Percentiles rank a stretch among this genome's conserved stretches.
These are phyloP conservation scores for Tylopilus cervinicoccineus DNA, from an alignment of 768 basidiomycete genomes.

Conservation along the genomic window DNA sequence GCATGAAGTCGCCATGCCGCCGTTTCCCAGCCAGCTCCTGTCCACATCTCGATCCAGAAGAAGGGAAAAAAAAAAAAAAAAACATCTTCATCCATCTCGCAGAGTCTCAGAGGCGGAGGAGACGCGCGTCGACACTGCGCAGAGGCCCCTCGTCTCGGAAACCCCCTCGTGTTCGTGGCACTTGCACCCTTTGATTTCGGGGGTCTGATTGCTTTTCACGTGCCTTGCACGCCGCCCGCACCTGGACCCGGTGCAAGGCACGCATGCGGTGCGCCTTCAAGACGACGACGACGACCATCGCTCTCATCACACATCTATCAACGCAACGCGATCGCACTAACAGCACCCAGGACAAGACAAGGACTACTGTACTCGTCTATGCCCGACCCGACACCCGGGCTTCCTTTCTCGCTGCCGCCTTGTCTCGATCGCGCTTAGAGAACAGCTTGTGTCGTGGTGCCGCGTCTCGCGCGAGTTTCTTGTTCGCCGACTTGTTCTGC, in stretches of 20 bases:
- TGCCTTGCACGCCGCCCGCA: constrained; percentile 21
- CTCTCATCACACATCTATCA: constrained; percentile 11
- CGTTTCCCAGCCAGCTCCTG: constrained; percentile 17
- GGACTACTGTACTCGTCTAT: constrained; percentile 8
- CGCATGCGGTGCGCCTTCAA: constrained; percentile 12
- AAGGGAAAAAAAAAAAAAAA: constrained; percentile 1
- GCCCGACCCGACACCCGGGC: constrained; percentile 30
- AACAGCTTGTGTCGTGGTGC: constrained; percentile 74
- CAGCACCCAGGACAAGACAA: constrained; percentile 18
- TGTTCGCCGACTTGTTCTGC: constrained; percentile 89
- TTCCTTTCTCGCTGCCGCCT: constrained; percentile 50
- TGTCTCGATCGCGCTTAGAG: constrained; percentile 77
- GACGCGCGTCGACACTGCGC: neutral
- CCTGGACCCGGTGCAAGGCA: constrained; percentile 24
- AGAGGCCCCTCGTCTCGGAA: constrained; percentile 11
- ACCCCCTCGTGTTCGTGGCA: constrained; percentile 26
- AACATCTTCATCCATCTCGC: too few relatives aligned
- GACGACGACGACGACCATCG: constrained; percentile 11
- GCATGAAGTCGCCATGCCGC: constrained; percentile 28
- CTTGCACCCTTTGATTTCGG: constrained; percentile 25
- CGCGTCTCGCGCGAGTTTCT: constrained; percentile 55
- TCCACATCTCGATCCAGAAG: constrained; percentile 18
- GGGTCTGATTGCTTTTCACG: constrained; percentile 28
- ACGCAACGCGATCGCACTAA: constrained; percentile 14
- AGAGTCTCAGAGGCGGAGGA: too few relatives aligned